Conservation (phyloP, 2,329 filamentous ascomycete species). For the Fusarium incarnatum region DNA sequence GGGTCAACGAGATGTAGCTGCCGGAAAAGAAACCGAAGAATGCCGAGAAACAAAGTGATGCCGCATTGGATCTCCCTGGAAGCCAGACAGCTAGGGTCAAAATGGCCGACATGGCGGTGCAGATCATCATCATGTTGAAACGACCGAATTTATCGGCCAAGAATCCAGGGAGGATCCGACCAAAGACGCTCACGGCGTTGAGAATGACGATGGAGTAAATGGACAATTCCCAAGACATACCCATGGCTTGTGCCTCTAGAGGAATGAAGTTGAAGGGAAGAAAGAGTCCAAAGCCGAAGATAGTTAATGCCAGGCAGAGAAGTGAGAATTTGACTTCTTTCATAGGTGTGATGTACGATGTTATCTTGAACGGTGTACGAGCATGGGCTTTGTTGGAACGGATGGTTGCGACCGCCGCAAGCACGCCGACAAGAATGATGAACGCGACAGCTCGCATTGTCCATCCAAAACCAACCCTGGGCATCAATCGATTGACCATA, state of each 20-base stretch:
- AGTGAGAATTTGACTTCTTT: not conserved
- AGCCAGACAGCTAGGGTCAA: not conserved
- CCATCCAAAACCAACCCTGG: not conserved
- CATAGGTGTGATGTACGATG: not conserved
- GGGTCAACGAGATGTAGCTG: not conserved
- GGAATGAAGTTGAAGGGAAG: not conserved
- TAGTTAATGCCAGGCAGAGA: not conserved
- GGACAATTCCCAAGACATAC: not conserved
- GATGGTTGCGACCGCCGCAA: not conserved
- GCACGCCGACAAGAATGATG: not conserved
- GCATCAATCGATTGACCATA: not conserved
- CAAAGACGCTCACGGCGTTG: not conserved
- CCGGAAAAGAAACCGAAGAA: not conserved
- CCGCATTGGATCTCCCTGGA: not conserved
- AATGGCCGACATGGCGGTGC: not conserved
- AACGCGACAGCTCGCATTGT: not conserved
- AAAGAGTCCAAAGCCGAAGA: not conserved
- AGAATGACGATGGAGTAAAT: not conserved
- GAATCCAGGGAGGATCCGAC: not conserved
- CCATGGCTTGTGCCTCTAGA: not conserved
- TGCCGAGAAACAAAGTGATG: not conserved
- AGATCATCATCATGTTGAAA: not conserved
- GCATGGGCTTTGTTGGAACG: not conserved
- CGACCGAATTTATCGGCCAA: not conserved
- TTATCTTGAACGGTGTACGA: accelerated